Conservation (phyloP, 169 alveolate species). For the Cyclospora cayetanensis region DNA sequence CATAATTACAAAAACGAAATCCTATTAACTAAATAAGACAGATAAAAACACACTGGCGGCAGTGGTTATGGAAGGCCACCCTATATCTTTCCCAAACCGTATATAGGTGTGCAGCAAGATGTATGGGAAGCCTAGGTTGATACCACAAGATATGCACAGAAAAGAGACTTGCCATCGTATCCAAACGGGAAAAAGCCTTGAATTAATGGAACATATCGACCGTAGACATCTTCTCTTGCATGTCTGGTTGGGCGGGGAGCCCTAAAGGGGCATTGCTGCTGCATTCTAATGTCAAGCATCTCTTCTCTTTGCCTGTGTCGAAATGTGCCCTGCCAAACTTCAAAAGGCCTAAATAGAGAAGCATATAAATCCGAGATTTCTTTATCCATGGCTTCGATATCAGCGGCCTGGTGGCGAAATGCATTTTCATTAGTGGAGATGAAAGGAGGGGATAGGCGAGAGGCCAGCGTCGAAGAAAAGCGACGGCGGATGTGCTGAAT, state of each 20-base stretch:
- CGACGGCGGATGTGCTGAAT: not conserved
- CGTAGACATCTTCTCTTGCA: slow-evolving; percentile 16
- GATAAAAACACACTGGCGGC: too few relatives aligned
- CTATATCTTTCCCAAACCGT: not conserved
- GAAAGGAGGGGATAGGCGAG: slow-evolving; percentile 20
- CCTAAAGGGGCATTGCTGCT: slow-evolving; percentile 55
- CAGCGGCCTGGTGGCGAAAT: slow-evolving; percentile 43
- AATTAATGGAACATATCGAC: not conserved
- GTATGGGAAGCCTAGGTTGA: too few relatives aligned
- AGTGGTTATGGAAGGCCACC: not conserved
- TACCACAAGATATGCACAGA: not conserved
- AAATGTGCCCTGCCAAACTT: slow-evolving; percentile 52
- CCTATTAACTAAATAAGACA: not conserved
- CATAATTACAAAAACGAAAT: not conserved
- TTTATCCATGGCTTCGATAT: slow-evolving; percentile 13
- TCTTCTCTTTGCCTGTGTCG: slow-evolving; percentile 26
- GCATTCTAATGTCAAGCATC: slow-evolving; percentile 20
- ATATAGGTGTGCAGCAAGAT: not conserved
- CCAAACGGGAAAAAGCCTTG: slow-evolving; percentile 61
- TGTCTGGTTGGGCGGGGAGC: slow-evolving; percentile 46
- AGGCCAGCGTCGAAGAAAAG: not conserved
- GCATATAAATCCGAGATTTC: slow-evolving; percentile 35
- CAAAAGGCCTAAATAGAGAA: slow-evolving; percentile 3
- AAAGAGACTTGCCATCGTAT: slow-evolving; percentile 9
- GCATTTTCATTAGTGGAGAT: not conserved